phyloP scores from a whole-genome alignment of 2,329 filamentous ascomycete genomes.

The Malbranchea zuffiana region DNA sequence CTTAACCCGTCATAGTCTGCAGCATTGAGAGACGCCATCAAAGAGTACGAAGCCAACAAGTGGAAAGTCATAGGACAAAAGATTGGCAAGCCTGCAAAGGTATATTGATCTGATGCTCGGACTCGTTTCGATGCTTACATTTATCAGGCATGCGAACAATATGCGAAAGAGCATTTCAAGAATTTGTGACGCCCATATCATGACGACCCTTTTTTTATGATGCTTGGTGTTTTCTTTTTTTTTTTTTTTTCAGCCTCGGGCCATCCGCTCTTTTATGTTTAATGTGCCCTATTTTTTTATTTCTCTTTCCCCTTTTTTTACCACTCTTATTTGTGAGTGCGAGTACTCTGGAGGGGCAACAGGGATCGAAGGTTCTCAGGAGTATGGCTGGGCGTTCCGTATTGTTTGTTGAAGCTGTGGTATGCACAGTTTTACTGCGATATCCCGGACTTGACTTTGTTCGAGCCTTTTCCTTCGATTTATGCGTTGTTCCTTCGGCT shows the following conservation, averaged over 20 bases:
- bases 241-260: conserved; percentile 4
- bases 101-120: no score
- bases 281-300: not conserved
- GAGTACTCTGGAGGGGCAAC: conserved; percentile 13
- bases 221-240: conserved; percentile 4
- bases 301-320: conserved; percentile 1
- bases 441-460: conserved; percentile 10
- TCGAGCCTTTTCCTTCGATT: not conserved
- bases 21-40: conserved; percentile 76
- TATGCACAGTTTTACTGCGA: conserved; percentile 14
- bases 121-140: conserved; percentile 8
- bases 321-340: conserved; percentile 4
- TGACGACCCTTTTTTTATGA: not conserved
- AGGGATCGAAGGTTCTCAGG: conserved; percentile 14
- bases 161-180: conserved; percentile 86
- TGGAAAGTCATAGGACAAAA: conserved; percentile 97
- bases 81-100: conserved; percentile 95
- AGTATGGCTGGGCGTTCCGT: conserved; percentile 15
- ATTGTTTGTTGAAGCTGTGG: conserved; percentile 12
- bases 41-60: conserved; percentile 97
- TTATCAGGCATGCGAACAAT: conserved; percentile 82
- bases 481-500: not conserved
- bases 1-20: conserved; percentile 26
- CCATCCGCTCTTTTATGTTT: no score
- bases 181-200: conserved; percentile 22